Evolutionary conservation across 805 yeast species (phyloP), one percentile per base, ranked within the genome.

Genomic region (Zygotorulaspora chibaensis): DNA sequence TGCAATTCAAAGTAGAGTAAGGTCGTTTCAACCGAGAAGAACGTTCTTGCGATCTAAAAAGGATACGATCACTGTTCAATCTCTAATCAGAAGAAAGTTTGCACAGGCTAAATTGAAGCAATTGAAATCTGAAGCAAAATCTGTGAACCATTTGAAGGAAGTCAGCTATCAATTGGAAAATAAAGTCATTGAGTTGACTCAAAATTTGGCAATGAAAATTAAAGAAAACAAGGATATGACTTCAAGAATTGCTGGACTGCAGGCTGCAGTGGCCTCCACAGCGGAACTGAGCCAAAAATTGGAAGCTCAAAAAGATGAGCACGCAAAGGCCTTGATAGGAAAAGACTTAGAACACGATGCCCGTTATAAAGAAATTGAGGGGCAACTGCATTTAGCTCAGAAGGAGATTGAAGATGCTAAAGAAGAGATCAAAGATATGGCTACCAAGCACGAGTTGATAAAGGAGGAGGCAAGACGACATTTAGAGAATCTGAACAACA

Each of bases 121-220:
- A 46, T 72, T 88, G 65, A 86, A 80, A 63, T 76, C 75, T n/a
- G 98, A 93, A 53, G 96, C 97, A 26, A 87, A 87, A 63, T 87
- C 96, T 12, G 95, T 88, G 37, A 83, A 84, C 63, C 95, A 84
- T 62, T 77, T 87, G 71, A 81, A 87, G 67, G 96, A 91, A 65
- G 95, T 87, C 33, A 89, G 95, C 58, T 93, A 88, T 69, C 81
- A 85, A 64, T 77, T 95, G 59, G 99, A 93, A 67, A 93, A 93
- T 68, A 93, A 95, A 74, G 97, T 95, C n/a, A 89, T 93, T 54
- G 95, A 90, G 67, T 78, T 93, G 56, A 91, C 97, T 3, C 95
- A 91, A 61, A 77, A 84, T 10, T 73, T 91, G 50, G 80, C 96
- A 0, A 69, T 81, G 30, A 86, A 87, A 64, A 83, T 85, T 20